phyloP scores from a whole-genome alignment of 1,284 basidiomycete species.

The Melanopsichium pennsylvanicum region DNA sequence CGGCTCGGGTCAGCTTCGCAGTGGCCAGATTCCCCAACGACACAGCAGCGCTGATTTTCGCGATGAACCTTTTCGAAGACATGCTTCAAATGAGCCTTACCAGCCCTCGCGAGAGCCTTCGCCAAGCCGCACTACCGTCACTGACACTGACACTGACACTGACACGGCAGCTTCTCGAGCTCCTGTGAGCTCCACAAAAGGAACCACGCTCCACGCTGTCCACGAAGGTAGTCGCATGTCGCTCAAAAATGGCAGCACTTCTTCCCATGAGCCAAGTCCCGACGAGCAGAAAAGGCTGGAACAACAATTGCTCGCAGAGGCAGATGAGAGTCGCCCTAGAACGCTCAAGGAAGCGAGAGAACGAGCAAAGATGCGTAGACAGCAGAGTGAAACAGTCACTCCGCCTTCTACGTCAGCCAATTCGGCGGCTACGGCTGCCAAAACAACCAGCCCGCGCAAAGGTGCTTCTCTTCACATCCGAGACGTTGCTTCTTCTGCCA shows the following conservation, averaged over 20 bases:
- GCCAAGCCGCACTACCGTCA: not conserved
- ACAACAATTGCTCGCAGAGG: conserved; percentile 30
- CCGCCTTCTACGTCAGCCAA: not conserved
- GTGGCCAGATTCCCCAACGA: conserved; percentile 16
- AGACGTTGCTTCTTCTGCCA: conserved; percentile 21
- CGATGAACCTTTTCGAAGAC: conserved; percentile 1
- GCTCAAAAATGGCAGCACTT: not conserved
- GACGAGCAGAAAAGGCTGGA: conserved; percentile 43
- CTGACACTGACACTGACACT: not conserved
- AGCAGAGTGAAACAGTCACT: conserved; percentile 22
- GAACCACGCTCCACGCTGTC: conserved; percentile 3
- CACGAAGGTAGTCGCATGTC: conserved; percentile 3
- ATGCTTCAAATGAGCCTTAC: not conserved
- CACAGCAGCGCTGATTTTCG: conserved; percentile 23
- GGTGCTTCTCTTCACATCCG: conserved; percentile 20
- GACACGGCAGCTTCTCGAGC: not conserved
- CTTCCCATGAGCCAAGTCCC: conserved; percentile 18
- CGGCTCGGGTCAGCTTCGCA: conserved; percentile 8
- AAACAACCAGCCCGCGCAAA: conserved; percentile 9
- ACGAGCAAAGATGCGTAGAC: conserved; percentile 36
- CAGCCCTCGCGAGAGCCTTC: not conserved
- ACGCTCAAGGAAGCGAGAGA: conserved; percentile 49
- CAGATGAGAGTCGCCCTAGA: conserved; percentile 29
- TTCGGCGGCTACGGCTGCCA: not conserved
- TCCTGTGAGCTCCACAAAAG: conserved; percentile 10